A percentile compares a stretch with the other conserved stretches of the same genome.
phyloP scores from a whole-genome alignment of 2,329 filamentous ascomycete species.

The Clonostachys solani region DNA sequence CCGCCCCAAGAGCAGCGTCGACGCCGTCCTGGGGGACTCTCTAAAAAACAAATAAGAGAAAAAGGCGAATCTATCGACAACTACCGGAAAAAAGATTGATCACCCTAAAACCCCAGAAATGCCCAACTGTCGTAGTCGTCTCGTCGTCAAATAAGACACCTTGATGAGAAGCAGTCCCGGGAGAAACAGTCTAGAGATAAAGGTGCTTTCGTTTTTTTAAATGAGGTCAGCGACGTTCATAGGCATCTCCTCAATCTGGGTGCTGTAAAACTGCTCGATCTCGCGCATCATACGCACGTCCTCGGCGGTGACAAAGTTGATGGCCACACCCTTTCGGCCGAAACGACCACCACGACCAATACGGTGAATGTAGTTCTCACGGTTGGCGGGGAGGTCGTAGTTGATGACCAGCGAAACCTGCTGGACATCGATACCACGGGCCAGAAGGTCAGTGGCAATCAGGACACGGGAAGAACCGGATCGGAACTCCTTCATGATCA shows the following conservation, averaged over 20 bases:
- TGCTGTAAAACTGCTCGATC: conserved; percentile 99
- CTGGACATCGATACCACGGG: conserved; percentile 99
- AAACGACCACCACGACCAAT: conserved; percentile 99
- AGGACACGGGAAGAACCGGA: conserved; percentile 97
- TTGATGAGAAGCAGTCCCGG: neutral
- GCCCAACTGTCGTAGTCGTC: neutral
- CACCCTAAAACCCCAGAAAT: neutral
- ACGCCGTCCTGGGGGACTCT: conserved; percentile 2
- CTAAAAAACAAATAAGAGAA: conserved; percentile 2
- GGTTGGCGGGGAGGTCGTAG: conserved; percentile 98
- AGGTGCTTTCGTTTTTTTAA: conserved; percentile 37
- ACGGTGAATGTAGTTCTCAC: conserved; percentile 99
- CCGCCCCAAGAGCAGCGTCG: conserved; percentile 1
- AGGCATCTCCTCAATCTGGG: conserved; percentile 99
- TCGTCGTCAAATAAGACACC: neutral
- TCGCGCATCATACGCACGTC: conserved; percentile 99
- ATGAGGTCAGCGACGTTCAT: conserved; percentile 84
- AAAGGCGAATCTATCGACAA: conserved; percentile 28
- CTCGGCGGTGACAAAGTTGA: conserved; percentile 99
- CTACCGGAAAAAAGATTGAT: conserved; percentile 11
- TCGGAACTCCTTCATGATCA: conserved; percentile 99
- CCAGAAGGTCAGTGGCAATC: conserved; percentile 95
- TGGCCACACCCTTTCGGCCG: conserved; percentile 99
- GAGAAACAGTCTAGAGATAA: neutral
- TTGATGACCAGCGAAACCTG: conserved; percentile 99